Conservation (phyloP, 805 yeast genomes). For the Lipomyces mesembrius region DNA sequence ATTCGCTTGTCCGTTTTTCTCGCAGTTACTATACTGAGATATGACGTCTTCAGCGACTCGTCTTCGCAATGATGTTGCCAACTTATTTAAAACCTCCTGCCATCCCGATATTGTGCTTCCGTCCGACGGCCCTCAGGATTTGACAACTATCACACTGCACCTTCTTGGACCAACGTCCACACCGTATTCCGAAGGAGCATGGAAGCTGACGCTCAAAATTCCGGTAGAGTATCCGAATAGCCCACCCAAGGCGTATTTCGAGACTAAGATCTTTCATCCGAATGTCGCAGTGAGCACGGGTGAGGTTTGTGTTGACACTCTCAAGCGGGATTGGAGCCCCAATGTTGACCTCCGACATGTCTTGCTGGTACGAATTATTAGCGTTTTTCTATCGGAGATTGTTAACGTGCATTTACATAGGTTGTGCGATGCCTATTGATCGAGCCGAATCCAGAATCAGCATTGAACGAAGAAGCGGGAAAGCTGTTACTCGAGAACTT, state of each 20-base stretch:
- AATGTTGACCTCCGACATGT: constrained; percentile 40
- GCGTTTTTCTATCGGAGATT: neutral
- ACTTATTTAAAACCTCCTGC: constrained; percentile 19
- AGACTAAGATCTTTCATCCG: constrained; percentile 43
- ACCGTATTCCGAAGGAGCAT: constrained; percentile 53
- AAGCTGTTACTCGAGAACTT: constrained; percentile 43
- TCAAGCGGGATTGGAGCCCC: constrained; percentile 44
- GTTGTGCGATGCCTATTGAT: constrained; percentile 43
- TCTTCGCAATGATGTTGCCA: constrained; percentile 27
- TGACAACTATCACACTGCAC: constrained; percentile 27
- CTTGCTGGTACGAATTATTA: constrained; percentile 35
- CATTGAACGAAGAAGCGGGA: constrained; percentile 45
- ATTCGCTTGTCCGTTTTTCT: neutral
- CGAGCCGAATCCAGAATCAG: constrained; percentile 45
- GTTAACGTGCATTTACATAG: constrained; percentile 11
- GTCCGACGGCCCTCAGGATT: constrained; percentile 28
- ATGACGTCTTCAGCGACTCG: constrained; percentile 17
- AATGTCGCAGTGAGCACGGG: constrained; percentile 44
- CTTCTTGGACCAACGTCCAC: constrained; percentile 51
- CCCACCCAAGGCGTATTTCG: constrained; percentile 54
- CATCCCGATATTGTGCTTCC: constrained; percentile 36
- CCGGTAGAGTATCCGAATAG: constrained; percentile 50
- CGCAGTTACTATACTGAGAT: neutral
- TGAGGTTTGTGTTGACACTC: constrained; percentile 45
- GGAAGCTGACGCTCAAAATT: constrained; percentile 51